Percentiles rank a stretch among this genome's conserved stretches.
These are phyloP conservation scores for Pharus latifolius DNA, from an alignment of 176 grass and related monocot genomes.

Conservation along the genomic window DNA sequence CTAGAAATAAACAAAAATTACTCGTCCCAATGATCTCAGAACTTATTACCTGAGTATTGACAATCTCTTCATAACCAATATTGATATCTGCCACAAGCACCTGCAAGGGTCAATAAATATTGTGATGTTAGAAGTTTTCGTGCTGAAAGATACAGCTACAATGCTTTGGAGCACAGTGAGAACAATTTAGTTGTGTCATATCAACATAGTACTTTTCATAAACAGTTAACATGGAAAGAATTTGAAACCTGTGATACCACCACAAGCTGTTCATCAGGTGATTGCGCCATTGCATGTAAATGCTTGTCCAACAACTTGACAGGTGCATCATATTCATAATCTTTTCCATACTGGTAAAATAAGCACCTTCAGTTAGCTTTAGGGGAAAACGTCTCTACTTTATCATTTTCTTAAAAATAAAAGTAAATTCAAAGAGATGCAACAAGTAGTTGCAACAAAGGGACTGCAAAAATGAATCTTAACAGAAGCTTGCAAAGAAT, in stretches of 20 bases:
- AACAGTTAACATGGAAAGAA: slow-evolving; percentile 6
- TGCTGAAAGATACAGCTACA: neutral
- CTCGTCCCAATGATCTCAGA: neutral
- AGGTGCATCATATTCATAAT: slow-evolving; percentile 95
- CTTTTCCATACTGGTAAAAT: slow-evolving; percentile 82
- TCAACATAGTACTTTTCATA: neutral
- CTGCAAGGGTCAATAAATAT: slow-evolving; percentile 17
- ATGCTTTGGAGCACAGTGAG: neutral
- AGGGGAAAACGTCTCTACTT: neutral
- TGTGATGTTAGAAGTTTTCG: neutral
- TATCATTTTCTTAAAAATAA: neutral
- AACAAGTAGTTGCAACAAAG: neutral
- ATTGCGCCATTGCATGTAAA: slow-evolving; percentile 85
- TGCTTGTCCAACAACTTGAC: slow-evolving; percentile 97
- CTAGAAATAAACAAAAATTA: neutral
- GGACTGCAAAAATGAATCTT: neutral
- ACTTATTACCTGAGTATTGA: slow-evolving; percentile 77
- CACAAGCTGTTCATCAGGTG: slow-evolving; percentile 82
- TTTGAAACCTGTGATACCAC: slow-evolving; percentile 79
- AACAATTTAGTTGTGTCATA: neutral
- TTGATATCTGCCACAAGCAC: slow-evolving; percentile 97
- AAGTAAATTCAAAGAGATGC: neutral
- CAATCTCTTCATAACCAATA: slow-evolving; percentile 95
- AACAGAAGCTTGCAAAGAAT: neutral
- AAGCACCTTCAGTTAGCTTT: neutral